A percentile compares a stretch with the other conserved stretches of the same genome.
Conservation (phyloP, 1,284 basidiomycete species). For the Trichosporon coremiiforme region DNA sequence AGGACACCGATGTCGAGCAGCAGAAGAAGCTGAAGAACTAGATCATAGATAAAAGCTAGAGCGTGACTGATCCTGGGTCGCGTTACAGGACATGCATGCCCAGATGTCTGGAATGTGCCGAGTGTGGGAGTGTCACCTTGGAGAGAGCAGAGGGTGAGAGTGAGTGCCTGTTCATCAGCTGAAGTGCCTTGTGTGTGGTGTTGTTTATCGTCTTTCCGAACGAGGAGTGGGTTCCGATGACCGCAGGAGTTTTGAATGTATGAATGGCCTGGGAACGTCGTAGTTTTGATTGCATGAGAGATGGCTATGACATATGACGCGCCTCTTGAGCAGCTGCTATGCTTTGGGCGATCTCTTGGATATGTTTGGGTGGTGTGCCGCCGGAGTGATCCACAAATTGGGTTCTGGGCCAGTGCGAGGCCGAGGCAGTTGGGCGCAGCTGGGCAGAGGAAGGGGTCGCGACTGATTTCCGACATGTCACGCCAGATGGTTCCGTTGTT, state of each 20-base stretch:
- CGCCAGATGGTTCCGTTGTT: constrained; percentile 14
- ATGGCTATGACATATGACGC: neutral
- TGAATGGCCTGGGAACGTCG: neutral
- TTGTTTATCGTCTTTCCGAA: neutral
- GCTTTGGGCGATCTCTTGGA: neutral
- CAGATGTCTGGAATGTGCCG: neutral
- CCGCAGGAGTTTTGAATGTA: neutral
- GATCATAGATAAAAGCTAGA: neutral
- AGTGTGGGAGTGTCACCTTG: no score
- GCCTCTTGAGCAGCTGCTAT: neutral
- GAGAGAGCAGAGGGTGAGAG: neutral
- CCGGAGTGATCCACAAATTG: constrained; percentile 3
- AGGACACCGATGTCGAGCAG: neutral
- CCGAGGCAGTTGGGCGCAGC: neutral
- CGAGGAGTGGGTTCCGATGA: neutral
- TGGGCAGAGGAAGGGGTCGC: neutral
- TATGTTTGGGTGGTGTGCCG: neutral
- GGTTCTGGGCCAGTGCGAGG: neutral
- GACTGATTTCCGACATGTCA: constrained; percentile 16
- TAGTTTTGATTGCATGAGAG: no score
- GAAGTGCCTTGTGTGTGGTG: neutral
- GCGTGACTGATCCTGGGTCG: neutral
- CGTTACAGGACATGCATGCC: neutral
- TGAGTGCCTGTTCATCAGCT: neutral
- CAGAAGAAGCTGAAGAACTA: constrained; percentile 5